Percentiles rank a stretch among this genome's conserved stretches.
Conservation (phyloP, 371 early-diverging fungal species). For the Actinomortierella wolfii region DNA sequence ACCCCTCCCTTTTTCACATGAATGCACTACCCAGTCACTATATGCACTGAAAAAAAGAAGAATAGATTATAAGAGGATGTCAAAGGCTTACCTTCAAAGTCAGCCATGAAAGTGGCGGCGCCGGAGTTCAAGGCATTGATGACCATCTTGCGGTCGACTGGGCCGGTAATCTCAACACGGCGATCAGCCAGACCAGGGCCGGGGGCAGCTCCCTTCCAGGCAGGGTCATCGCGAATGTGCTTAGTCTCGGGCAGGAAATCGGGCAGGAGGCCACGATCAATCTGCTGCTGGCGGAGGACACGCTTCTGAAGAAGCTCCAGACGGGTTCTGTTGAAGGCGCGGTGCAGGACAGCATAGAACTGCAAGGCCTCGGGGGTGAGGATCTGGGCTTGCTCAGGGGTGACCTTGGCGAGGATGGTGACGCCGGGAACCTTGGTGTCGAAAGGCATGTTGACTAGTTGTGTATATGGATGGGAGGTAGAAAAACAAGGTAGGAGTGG, state of each 20-base stretch:
- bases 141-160: slow-evolving; percentile 98
- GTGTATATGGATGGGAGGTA: not conserved
- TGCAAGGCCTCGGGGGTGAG: slow-evolving; percentile 79
- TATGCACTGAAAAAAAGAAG: not conserved
- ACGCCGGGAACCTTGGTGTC: slow-evolving; percentile 64
- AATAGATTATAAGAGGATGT: too few relatives aligned
- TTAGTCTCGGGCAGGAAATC: slow-evolving; percentile 93
- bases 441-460: slow-evolving; percentile 30
- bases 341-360: slow-evolving; percentile 86
- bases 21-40: too few relatives aligned
- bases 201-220: slow-evolving; percentile 89
- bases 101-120: slow-evolving; percentile 94
- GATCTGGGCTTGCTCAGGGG: slow-evolving; percentile 65
- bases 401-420: slow-evolving; percentile 67
- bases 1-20: too few relatives aligned
- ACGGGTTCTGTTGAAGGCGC: slow-evolving; percentile 86
- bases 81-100: slow-evolving; percentile 81
- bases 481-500: slow-evolving; percentile 25
- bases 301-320: slow-evolving; percentile 78
- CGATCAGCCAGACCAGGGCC: slow-evolving; percentile 93
- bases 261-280: slow-evolving; percentile 83
- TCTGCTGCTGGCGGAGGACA: slow-evolving; percentile 72
- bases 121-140: slow-evolving; percentile 96
- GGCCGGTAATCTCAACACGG: slow-evolving; percentile 97
- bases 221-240: slow-evolving; percentile 83